Percentiles rank a stretch among this genome's conserved stretches.
phyloP scores from a whole-genome alignment of 345 rosid genomes.

The Brassica napus region DNA sequence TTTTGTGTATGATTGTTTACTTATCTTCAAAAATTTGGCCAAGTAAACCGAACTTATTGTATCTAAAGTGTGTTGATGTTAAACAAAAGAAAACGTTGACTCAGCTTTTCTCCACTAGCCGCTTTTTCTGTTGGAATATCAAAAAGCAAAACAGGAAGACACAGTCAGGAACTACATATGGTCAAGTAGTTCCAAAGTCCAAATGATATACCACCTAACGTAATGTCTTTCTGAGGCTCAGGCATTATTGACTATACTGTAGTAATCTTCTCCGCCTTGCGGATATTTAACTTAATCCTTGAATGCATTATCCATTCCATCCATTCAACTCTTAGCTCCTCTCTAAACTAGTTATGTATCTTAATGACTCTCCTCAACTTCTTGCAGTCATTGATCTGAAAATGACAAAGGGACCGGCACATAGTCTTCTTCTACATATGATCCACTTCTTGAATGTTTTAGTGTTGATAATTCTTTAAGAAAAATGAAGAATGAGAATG shows the following conservation, averaged over 20 bases:
- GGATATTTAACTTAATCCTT: too few species aligned
- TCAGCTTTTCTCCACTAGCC: too few species aligned
- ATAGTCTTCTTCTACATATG: neutral
- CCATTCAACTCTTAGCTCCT: too few species aligned
- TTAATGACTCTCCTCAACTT: too few species aligned
- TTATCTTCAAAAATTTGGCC: neutral
- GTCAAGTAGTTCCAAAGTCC: neutral
- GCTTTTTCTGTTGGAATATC: too few species aligned
- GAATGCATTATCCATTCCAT: too few species aligned
- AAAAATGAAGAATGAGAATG: neutral
- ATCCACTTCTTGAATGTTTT: neutral
- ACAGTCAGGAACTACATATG: neutral
- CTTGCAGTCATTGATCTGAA: neutral
- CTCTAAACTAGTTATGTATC: too few species aligned
- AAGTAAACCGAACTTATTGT: neutral
- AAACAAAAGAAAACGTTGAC: too few species aligned
- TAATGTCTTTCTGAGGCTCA: neutral
- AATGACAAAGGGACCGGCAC: too few species aligned
- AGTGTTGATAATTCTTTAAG: neutral
- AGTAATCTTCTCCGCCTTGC: too few species aligned
- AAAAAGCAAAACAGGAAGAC: too few species aligned
- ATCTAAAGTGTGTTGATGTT: neutral
- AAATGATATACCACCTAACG: neutral
- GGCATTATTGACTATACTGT: neutral
- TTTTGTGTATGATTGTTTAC: slow-evolving; percentile 1